Conservation (phyloP, 371 early-diverging fungal genomes). For the Synchytrium microbalum region DNA sequence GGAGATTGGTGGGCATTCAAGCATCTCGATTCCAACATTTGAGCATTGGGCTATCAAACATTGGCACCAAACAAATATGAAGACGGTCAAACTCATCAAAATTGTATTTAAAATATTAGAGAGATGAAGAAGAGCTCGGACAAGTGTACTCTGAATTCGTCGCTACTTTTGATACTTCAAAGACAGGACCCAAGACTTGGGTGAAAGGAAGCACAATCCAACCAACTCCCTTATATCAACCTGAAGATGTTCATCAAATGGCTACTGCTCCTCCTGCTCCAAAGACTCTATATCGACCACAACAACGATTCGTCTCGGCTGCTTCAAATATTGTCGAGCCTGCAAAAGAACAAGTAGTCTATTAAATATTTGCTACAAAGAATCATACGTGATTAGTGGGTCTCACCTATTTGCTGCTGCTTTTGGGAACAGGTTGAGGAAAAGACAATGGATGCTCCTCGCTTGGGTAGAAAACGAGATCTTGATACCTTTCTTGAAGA, state of each 20-base stretch:
- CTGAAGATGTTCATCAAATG: conserved; percentile 21
- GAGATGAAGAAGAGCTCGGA: conserved; percentile 57
- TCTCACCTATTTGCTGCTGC: too few species aligned
- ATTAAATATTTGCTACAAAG: too few species aligned
- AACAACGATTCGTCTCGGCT: conserved; percentile 24
- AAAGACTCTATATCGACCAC: conserved; percentile 36
- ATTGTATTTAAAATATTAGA: too few species aligned
- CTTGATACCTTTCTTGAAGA: conserved; percentile 78
- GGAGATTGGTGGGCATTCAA: not conserved
- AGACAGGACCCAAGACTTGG: conserved; percentile 44
- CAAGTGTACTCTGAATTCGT: conserved; percentile 77
- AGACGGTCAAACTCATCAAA: too few species aligned
- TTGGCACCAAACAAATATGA: too few species aligned
- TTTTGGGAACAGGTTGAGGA: conserved; percentile 3
- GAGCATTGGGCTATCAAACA: too few species aligned
- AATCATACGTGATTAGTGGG: too few species aligned
- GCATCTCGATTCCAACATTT: too few species aligned
- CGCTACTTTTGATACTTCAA: conserved; percentile 67
- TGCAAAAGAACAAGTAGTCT: not conserved
- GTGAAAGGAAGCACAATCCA: conserved; percentile 54
- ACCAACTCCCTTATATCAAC: conserved; percentile 31
- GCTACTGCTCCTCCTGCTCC: not conserved
- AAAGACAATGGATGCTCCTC: conserved; percentile 15
- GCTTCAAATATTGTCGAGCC: conserved; percentile 16
- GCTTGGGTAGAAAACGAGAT: conserved; percentile 55